Percentiles rank a stretch among this genome's conserved stretches.
Conservation (phyloP, 1,284 basidiomycete genomes). For the Pterulicium gracile region DNA sequence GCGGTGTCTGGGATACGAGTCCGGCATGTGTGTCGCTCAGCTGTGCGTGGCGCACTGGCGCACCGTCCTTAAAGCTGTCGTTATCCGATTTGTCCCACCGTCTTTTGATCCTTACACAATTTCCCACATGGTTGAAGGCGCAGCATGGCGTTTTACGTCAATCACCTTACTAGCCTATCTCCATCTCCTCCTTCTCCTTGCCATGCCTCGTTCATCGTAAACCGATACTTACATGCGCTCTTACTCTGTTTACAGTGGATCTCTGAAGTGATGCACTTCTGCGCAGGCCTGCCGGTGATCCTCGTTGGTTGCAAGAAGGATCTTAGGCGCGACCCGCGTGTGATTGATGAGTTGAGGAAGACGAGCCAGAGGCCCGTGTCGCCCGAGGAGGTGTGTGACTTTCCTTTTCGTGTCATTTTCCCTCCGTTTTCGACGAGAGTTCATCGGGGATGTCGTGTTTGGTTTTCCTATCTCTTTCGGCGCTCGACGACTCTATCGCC, state of each 20-base stretch:
- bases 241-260: slow-evolving; percentile 57
- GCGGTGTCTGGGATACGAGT: too few species aligned
- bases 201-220: neutral
- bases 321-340: slow-evolving; percentile 69
- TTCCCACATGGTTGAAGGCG: neutral
- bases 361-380: slow-evolving; percentile 77
- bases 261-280: slow-evolving; percentile 91
- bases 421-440: too few species aligned
- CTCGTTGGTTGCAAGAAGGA: slow-evolving; percentile 93
- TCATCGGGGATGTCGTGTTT: too few species aligned
- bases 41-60: neutral
- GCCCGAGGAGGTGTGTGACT: slow-evolving; percentile 49
- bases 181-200: neutral
- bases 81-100: too few species aligned
- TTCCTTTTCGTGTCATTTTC: slow-evolving; percentile 6
- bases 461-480: too few species aligned
- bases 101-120: neutral
- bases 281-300: slow-evolving; percentile 77
- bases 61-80: too few species aligned
- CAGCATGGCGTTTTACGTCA: slow-evolving; percentile 2
- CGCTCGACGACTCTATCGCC: too few species aligned
- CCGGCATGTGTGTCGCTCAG: neutral
- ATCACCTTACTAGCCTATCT: slow-evolving; percentile 5
- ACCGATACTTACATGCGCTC: slow-evolving; percentile 3
- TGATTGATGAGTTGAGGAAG: slow-evolving; percentile 72